These are phyloP conservation scores for Neolecta irregularis DNA, from an alignment of 1,139 yeast species.

Conservation along the genomic window DNA sequence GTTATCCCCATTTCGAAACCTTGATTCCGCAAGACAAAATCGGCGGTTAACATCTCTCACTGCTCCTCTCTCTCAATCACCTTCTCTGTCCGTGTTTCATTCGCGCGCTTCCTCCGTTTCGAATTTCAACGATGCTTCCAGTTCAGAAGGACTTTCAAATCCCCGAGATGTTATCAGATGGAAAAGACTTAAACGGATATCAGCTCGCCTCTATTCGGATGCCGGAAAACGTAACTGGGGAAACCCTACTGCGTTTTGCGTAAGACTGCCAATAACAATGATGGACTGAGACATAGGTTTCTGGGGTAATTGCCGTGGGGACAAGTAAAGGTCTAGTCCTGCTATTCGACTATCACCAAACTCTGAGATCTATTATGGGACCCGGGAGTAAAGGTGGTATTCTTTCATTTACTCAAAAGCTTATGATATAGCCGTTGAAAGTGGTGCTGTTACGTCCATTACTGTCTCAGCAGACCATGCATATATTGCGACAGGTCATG, in stretches of 20 bases:
- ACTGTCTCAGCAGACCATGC: constrained; percentile 38
- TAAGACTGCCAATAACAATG: too few species aligned
- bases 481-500: constrained; percentile 34
- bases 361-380: constrained; percentile 30
- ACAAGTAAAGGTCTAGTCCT: constrained; percentile 45
- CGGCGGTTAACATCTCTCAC: too few species aligned
- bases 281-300: too few species aligned
- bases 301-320: constrained; percentile 44
- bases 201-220: constrained; percentile 28
- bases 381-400: constrained; percentile 17
- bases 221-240: constrained; percentile 34
- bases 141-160: constrained; percentile 11
- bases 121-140: too few species aligned
- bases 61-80: too few species aligned
- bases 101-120: too few species aligned
- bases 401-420: not conserved
- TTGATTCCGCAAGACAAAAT: too few species aligned
- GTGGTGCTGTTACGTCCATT: constrained; percentile 34
- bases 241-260: constrained; percentile 31
- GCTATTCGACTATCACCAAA: constrained; percentile 51
- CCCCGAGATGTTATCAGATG: constrained; percentile 29
- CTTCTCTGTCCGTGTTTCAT: too few species aligned
- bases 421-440: constrained; percentile 17
- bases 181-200: constrained; percentile 31
- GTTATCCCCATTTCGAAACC: too few species aligned